Base-by-base conservation (phyloP, 106 monocot species). In the Dendrobium huoshanense region DNA sequence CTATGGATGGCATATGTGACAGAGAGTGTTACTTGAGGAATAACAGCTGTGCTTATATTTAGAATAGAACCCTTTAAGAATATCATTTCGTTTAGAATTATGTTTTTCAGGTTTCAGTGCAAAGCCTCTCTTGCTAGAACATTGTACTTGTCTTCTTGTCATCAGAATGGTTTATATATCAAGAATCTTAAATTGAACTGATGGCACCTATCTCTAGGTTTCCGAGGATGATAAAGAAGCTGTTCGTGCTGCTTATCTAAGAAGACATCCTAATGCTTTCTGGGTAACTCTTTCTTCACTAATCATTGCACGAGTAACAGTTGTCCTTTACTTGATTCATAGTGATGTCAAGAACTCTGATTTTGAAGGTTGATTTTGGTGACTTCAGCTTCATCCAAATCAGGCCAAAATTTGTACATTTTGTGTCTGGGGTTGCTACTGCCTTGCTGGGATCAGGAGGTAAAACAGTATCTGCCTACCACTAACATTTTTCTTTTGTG, bases 371-470 rank as follows among this genome's bases (percentile, higher is more conserved):
- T 83, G 94, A 94, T 82, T 94, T 92, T 87, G 97, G 97, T 79
- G 97, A 98, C 80, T 94, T 98, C 78, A 33, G 67, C 58, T 98
- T 94, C 81, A 47, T 98, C 54, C 80, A 85, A 31, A 92, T 98
- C 81, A 89, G 92, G 67, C 94, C 94, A 54, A 94, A 87, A 81
- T 82, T 81, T 82, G 85, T 94, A 75, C 87, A 79, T 56, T 98
- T 89, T 82, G 91, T 98, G 37, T 92, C 97, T 81, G 94, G 97
- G 55, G 91, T 94, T 81, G 97, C 97, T 75, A 98, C 97, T 19
- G 94, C 97, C 77, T 68, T 89, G 29, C 83, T 94, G 72, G 89
- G 94, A 86, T 98, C 92, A 82, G 94, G 91, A 94, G 94, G 94
- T 94, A 92, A 25, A 42, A 24, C 13, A 37, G 37, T 70, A 70